Conservation (phyloP, 352 stramenopile genomes). For the Salisapilia sapeloensis region DNA sequence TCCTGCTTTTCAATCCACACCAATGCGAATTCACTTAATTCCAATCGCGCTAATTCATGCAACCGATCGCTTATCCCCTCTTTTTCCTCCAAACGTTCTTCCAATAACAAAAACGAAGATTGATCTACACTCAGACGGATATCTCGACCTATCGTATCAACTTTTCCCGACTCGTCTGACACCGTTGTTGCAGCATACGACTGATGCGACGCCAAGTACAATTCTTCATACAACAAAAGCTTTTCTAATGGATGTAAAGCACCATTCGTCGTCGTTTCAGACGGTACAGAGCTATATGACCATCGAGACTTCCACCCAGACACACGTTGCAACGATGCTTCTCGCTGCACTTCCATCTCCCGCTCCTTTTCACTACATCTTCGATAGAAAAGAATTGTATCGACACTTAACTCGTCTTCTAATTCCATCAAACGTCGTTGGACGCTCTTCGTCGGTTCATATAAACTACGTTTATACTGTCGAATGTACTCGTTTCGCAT, state of each 20-base stretch:
- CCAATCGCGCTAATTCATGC: too few species aligned
- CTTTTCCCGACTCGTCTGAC: too few species aligned
- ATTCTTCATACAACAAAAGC: too few species aligned
- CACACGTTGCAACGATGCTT: constrained; percentile 51
- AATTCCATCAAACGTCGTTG: constrained; percentile 30
- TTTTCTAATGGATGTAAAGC: constrained; percentile 18
- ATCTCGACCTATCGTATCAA: too few species aligned
- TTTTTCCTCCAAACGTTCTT: too few species aligned
- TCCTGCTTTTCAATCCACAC: too few species aligned
- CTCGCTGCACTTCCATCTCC: constrained; percentile 39
- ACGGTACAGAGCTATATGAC: constrained; percentile 8
- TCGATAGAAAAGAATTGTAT: constrained; percentile 71
- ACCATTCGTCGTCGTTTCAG: neutral
- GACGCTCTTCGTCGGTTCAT: constrained; percentile 35
- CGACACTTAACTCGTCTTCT: constrained; percentile 52
- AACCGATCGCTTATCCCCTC: too few species aligned
- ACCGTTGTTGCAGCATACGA: too few species aligned
- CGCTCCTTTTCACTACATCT: constrained; percentile 43
- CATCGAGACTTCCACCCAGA: constrained; percentile 54
- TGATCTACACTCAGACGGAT: too few species aligned
- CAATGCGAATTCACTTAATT: too few species aligned
- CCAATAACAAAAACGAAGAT: too few species aligned
- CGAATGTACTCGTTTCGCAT: constrained; percentile 53
- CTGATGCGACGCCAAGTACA: too few species aligned
- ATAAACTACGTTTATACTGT: constrained; percentile 55